Base-by-base conservation (phyloP, 306 rosid genomes). In the Trichosanthes truncata region DNA sequence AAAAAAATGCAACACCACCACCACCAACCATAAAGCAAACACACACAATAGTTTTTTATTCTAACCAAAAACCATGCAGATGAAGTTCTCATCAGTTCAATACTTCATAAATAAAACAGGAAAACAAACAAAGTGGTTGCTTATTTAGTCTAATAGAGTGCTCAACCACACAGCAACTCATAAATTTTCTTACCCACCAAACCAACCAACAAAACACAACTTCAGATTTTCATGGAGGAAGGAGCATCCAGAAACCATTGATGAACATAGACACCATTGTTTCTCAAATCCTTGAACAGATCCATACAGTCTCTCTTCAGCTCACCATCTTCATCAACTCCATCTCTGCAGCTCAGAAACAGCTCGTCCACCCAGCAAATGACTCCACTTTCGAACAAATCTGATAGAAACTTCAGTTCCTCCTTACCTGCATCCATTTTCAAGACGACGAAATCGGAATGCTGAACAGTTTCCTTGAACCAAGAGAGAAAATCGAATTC, bases 261-360 rank as follows among this genome's bases (percentile, higher is more conserved):
- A 87, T 95, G 98, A 55, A 91, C 97, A 90, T 81, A 92, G 55
- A 95, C 93, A 36, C 98, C 97, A 55, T 79, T 86, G 86, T 79
- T 80, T 67, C 97, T 86, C 38, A 95, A 95, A 77, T 86, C 93
- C 77, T 57, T 80, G 78, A 82, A 87, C 78, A 95, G 84, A 84
- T 87, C 88, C 89, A 87, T 85, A 82, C 98, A 95, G 0, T 80
- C 85, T 41, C 81, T 87, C 66, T 80, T 83, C 52, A 45, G 61
- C 21, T 81, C 23, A 31, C 81, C 87, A 51, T 84, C 77, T 35
- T 77, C 89, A 23, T 81, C 89, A 11, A 25, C 81, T 40, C 76
- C 74, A 20, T 81, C 90, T 4, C 91, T 76, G 84, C 97, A 95
- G 48, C 89, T 80, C 31, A 95, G 93, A 77, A 95, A 95, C 45